These are phyloP conservation scores for Colletotrichum sp. DNA, from an alignment of 2,329 filamentous ascomycete species.

Conservation along the genomic window DNA sequence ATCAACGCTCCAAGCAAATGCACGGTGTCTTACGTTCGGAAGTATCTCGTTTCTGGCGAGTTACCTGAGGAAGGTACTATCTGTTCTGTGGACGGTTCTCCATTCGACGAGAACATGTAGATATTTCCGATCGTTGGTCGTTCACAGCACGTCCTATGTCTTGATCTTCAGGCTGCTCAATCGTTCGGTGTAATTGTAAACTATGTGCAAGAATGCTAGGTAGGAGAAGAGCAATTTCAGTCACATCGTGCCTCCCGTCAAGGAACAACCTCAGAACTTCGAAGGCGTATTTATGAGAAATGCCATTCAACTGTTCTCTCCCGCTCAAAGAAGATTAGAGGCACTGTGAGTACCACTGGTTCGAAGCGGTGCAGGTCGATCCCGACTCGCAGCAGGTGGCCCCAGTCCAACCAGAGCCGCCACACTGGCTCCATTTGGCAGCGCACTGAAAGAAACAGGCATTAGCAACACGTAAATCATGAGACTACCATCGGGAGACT, in stretches of 20 bases:
- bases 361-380: slow-evolving; percentile 24
- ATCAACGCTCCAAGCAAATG: background rate
- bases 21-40: background rate
- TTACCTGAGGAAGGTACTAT: background rate
- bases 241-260: background rate
- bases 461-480: accelerated
- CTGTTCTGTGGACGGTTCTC: background rate
- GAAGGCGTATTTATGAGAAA: background rate
- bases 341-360: slow-evolving; percentile 30
- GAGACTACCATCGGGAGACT: background rate
- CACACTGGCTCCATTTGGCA: slow-evolving; percentile 26
- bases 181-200: background rate
- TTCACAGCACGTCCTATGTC: background rate
- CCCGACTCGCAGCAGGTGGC: slow-evolving; percentile 28
- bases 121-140: background rate
- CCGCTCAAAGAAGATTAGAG: background rate
- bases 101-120: background rate
- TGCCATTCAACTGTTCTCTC: background rate
- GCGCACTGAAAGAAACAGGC: slow-evolving; percentile 1
- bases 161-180: background rate
- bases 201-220: background rate
- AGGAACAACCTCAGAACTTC: background rate
- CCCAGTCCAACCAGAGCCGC: slow-evolving; percentile 28
- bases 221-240: background rate
- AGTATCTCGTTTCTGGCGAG: background rate